Evolutionary conservation across 805 yeast genomes (phyloP).

Genomic region (Hanseniaspora guilliermondii): DNA sequence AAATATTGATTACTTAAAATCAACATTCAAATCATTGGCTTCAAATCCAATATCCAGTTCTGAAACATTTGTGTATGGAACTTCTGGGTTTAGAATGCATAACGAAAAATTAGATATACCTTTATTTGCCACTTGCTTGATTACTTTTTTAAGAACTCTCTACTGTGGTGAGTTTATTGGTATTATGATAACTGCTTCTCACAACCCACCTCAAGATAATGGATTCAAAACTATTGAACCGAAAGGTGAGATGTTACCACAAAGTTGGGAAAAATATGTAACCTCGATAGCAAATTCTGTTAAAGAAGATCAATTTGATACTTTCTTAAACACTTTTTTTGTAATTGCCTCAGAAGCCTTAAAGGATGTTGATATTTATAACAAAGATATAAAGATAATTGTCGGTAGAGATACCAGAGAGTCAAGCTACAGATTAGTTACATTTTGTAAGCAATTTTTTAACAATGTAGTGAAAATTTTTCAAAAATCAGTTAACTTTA

Average conservation of each 20-base stretch:
- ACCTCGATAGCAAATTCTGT: slow-evolving; percentile 60
- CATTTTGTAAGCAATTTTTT: slow-evolving; percentile 29
- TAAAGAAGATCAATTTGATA: slow-evolving; percentile 29
- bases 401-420: slow-evolving; percentile 84
- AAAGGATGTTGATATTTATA: slow-evolving; percentile 30
- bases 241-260: slow-evolving; percentile 74
- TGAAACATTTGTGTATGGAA: slow-evolving; percentile 58
- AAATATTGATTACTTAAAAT: slow-evolving; percentile 25
- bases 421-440: slow-evolving; percentile 46
- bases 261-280: slow-evolving; percentile 73
- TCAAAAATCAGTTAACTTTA: slow-evolving; percentile 34
- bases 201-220: slow-evolving; percentile 82
- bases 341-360: slow-evolving; percentile 3
- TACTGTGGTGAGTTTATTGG: slow-evolving; percentile 61
- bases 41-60: slow-evolving; percentile 18
- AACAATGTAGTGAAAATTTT: slow-evolving; percentile 49
- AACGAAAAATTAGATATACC: slow-evolving; percentile 65
- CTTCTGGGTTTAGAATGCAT: slow-evolving; percentile 86
- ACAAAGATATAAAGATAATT: slow-evolving; percentile 35
- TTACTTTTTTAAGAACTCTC: slow-evolving; percentile 76
- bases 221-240: slow-evolving; percentile 95
- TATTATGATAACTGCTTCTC: slow-evolving; percentile 94
- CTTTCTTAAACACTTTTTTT: slow-evolving; percentile 2
- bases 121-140: slow-evolving; percentile 67
- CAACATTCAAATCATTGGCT: not conserved